Evolutionary conservation across 129 eudicot genomes (phyloP).

Genomic region (Saussurea involucrata): DNA sequence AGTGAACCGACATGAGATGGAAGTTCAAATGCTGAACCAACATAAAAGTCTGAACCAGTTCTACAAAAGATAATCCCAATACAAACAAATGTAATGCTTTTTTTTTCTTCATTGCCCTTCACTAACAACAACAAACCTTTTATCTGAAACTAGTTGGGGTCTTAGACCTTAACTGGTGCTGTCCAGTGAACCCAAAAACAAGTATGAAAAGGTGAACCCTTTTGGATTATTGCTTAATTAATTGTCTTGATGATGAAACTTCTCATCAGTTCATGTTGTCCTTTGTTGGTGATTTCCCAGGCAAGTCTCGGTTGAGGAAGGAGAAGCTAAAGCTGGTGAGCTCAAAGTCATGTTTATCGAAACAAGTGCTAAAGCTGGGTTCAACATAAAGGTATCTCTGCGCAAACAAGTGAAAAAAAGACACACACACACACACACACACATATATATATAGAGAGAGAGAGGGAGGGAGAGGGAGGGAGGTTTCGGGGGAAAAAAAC

Average conservation of each 20-base stretch:
- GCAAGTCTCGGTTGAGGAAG: conserved; percentile 74
- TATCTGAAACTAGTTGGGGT: not conserved
- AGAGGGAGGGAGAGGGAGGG: too few species aligned
- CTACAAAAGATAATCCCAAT: not conserved
- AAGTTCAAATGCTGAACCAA: not conserved
- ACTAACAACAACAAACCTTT: not conserved
- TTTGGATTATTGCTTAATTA: not conserved
- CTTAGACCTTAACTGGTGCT: not conserved
- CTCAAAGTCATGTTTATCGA: conserved; percentile 61
- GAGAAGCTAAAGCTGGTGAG: conserved; percentile 57
- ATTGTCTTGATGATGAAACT: not conserved
- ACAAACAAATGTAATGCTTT: not conserved
- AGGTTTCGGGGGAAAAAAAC: too few species aligned
- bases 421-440: not conserved
- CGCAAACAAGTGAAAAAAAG: not conserved
- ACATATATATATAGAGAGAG: too few species aligned
- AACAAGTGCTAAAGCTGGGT: conserved; percentile 70
- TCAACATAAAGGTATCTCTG: conserved; percentile 52
- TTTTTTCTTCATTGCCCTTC: not conserved
- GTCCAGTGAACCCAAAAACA: not conserved
- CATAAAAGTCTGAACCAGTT: not conserved
- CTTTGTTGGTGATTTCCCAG: conserved; percentile 28
- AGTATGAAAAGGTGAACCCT: not conserved
- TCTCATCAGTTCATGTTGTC: not conserved
- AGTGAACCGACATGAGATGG: not conserved